Evolutionary conservation across 208 protist species (phyloP).

Genomic region (Wallacemonas sp.): DNA sequence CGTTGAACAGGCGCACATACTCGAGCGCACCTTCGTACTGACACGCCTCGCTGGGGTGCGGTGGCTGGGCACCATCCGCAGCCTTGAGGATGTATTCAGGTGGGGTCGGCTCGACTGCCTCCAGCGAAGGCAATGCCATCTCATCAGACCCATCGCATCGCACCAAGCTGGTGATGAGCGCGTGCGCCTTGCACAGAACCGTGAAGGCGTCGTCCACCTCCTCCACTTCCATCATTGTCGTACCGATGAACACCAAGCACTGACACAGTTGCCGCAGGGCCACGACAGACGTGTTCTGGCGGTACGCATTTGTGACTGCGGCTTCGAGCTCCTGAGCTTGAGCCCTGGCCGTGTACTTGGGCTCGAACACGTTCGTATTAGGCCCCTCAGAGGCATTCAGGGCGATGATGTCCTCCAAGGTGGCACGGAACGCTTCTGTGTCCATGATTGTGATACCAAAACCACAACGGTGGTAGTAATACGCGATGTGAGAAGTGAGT

Average conservation of each 20-base stretch:
- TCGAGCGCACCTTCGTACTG: constrained; percentile 43
- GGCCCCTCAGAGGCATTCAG: constrained; percentile 71
- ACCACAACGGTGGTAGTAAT: constrained; percentile 13
- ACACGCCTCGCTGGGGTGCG: constrained; percentile 20
- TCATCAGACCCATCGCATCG: constrained; percentile 18
- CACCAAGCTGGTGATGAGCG: constrained; percentile 30
- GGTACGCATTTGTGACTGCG: constrained; percentile 62
- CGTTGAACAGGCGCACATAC: constrained; percentile 74
- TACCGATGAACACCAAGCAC: constrained; percentile 65
- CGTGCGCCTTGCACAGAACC: constrained; percentile 56
- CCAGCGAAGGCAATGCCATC: constrained; percentile 8
- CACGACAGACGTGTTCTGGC: constrained; percentile 16
- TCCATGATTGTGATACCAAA: constrained; percentile 45
- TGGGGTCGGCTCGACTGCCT: constrained; percentile 21
- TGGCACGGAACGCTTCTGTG: constrained; percentile 31
- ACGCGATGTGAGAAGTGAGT: no score
- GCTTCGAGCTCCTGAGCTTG: constrained; percentile 64
- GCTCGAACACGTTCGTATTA: constrained; percentile 68
- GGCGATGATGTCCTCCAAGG: constrained; percentile 51
- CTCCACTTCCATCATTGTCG: constrained; percentile 76
- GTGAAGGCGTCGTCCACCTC: constrained; percentile 64
- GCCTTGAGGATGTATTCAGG: constrained; percentile 45
- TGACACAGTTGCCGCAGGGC: constrained; percentile 69
- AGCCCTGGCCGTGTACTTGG: constrained; percentile 67
- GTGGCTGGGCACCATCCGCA: neutral